Evolutionary conservation across 306 rosid genomes (phyloP).

Genomic region (Casuarina cunninghamiana): DNA sequence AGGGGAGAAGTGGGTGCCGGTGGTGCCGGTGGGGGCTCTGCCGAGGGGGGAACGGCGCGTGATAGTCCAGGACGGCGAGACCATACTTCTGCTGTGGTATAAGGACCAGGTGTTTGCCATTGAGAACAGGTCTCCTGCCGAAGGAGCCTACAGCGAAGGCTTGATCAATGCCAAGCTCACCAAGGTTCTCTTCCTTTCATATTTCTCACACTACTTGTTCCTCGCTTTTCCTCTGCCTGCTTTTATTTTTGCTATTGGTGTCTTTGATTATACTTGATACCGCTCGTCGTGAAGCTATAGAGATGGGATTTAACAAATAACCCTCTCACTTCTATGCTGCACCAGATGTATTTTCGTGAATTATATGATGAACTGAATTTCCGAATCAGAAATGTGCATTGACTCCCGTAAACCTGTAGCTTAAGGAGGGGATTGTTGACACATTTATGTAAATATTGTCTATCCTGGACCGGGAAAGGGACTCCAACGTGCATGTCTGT

Average conservation of each 20-base stretch:
- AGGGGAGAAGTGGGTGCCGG: conserved; percentile 74
- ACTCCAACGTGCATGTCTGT: not conserved
- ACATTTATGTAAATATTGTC: not conserved
- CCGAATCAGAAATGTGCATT: too few relatives aligned
- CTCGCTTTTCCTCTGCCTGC: not conserved
- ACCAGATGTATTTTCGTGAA: too few relatives aligned
- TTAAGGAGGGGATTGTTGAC: too few relatives aligned
- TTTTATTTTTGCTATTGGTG: too few relatives aligned
- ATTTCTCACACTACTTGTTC: not conserved
- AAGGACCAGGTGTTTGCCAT: conserved; percentile 75
- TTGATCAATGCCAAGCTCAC: conserved; percentile 93
- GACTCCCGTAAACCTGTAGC: too few relatives aligned
- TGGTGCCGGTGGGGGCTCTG: conserved; percentile 83
- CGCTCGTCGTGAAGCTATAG: too few relatives aligned
- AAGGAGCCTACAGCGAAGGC: conserved; percentile 92
- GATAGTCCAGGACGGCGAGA: conserved; percentile 71
- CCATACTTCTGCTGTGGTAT: conserved; percentile 78
- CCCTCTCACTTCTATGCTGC: too few relatives aligned
- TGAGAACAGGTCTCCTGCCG: conserved; percentile 94
- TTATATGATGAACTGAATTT: too few relatives aligned
- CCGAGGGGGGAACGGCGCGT: conserved; percentile 93
- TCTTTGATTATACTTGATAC: too few relatives aligned
- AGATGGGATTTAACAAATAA: too few relatives aligned
- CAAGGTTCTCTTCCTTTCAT: conserved; percentile 34
- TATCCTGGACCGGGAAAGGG: not conserved